Conservation (phyloP, 2,329 filamentous ascomycete genomes). For the Cladosporium halotolerans region DNA sequence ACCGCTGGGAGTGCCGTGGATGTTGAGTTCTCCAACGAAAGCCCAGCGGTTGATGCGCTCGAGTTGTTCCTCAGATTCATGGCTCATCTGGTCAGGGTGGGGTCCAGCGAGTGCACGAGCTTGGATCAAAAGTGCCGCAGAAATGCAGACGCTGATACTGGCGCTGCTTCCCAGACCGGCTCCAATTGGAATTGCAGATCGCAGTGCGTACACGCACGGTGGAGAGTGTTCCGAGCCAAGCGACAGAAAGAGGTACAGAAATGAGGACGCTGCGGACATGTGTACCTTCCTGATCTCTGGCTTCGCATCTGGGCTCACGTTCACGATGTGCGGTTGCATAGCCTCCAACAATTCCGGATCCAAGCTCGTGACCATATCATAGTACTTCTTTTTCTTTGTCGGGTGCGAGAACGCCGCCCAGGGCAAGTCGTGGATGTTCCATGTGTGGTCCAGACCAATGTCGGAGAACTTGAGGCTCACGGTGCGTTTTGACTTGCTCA, state of each 20-base stretch:
- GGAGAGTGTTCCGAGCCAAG: conserved; percentile 73
- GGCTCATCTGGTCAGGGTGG: conserved; percentile 80
- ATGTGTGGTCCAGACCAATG: conserved; percentile 81
- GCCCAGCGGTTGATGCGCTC: conserved; percentile 98
- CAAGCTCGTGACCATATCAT: conserved; percentile 71
- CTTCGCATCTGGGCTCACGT: conserved; percentile 60
- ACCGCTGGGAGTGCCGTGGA: conserved; percentile 92
- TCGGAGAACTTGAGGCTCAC: conserved; percentile 87
- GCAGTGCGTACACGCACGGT: conserved; percentile 80
- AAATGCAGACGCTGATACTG: conserved; percentile 86
- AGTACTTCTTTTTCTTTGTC: conserved; percentile 89
- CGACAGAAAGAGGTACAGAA: conserved; percentile 88
- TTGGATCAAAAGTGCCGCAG: conserved; percentile 72
- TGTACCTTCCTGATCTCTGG: conserved; percentile 77
- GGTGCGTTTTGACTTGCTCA: conserved; percentile 85
- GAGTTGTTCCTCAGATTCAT: conserved; percentile 83
- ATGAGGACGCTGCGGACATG: conserved; percentile 71
- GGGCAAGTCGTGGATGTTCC: conserved; percentile 87
- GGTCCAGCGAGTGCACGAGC: conserved; percentile 82
- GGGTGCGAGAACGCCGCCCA: conserved; percentile 77
- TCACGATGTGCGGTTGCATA: conserved; percentile 69
- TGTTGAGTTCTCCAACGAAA: conserved; percentile 94
- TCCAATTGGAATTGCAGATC: conserved; percentile 88
- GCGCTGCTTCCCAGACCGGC: conserved; percentile 89
- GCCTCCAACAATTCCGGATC: conserved; percentile 76